Conservation (phyloP, 75 land plant genomes). For the Gnetum montanum region DNA sequence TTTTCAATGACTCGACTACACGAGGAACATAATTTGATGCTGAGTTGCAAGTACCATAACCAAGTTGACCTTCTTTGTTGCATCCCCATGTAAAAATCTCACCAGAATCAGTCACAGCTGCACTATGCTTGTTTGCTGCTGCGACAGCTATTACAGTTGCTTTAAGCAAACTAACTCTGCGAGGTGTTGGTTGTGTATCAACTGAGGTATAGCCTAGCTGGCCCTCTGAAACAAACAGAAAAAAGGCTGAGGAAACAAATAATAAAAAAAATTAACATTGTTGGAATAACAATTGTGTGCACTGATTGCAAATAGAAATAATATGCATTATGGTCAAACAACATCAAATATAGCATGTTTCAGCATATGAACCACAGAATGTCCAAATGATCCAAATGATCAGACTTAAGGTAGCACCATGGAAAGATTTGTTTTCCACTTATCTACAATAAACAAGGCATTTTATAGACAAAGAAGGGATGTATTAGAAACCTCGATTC, state of each 20-base stretch:
- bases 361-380: too few relatives aligned
- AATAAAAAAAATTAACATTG: not conserved
- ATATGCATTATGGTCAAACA: not conserved
- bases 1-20: conserved; percentile 80
- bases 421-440: too few relatives aligned
- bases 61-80: conserved; percentile 92
- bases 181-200: conserved; percentile 93
- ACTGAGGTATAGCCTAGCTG: conserved; percentile 97
- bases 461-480: too few relatives aligned
- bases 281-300: not conserved
- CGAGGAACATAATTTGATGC: conserved; percentile 92
- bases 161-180: conserved; percentile 68
- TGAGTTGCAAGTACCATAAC: conserved; percentile 98
- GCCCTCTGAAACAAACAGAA: conserved; percentile 55
- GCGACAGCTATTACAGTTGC: conserved; percentile 74
- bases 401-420: too few relatives aligned
- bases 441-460: too few relatives aligned
- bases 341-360: too few relatives aligned
- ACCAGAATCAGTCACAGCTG: conserved; percentile 82
- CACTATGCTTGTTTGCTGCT: conserved; percentile 95
- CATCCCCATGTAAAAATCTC: conserved; percentile 98
- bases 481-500: conserved; percentile 76
- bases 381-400: too few relatives aligned
- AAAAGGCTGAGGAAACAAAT: not conserved
- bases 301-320: not conserved